phyloP scores from a whole-genome alignment of 1,284 basidiomycete genomes.

The Boletus smithii region DNA sequence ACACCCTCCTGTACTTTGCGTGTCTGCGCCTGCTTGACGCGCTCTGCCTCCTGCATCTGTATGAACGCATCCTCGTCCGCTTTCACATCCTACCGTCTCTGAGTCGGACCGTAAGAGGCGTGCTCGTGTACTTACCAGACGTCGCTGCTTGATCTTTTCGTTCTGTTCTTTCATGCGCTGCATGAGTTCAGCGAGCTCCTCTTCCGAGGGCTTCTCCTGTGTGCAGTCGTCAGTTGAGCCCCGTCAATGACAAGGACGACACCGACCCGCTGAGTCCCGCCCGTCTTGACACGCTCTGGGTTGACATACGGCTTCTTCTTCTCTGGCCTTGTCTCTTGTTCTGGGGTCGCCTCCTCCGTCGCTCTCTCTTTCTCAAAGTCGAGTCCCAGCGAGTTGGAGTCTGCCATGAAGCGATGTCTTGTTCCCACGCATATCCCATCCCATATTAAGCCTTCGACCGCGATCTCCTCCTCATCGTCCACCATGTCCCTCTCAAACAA shows the following conservation, averaged over 20 bases:
- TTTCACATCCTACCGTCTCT: constrained; percentile 55
- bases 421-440: constrained; percentile 20
- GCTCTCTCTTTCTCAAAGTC: constrained; percentile 47
- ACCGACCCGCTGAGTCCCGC: constrained; percentile 66
- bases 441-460: constrained; percentile 7
- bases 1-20: constrained; percentile 66
- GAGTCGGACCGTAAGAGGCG: not conserved
- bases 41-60: constrained; percentile 60
- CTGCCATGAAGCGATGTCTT: constrained; percentile 26
- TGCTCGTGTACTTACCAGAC: constrained; percentile 46
- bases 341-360: constrained; percentile 11
- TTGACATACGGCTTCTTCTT: constrained; percentile 70
- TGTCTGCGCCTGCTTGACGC: constrained; percentile 49
- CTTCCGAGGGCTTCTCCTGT: constrained; percentile 72
- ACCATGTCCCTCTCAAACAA: constrained; percentile 95
- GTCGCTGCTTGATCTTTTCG: constrained; percentile 75
- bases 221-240: constrained; percentile 14
- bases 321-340: constrained; percentile 22
- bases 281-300: constrained; percentile 74
- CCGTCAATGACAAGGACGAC: not conserved
- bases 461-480: constrained; percentile 4
- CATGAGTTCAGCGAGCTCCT: constrained; percentile 71
- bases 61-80: constrained; percentile 76
- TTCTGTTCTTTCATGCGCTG: constrained; percentile 72
- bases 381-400: constrained; percentile 62